phyloP scores from a whole-genome alignment of 208 protist genomes.

The Crithidia expoeki region DNA sequence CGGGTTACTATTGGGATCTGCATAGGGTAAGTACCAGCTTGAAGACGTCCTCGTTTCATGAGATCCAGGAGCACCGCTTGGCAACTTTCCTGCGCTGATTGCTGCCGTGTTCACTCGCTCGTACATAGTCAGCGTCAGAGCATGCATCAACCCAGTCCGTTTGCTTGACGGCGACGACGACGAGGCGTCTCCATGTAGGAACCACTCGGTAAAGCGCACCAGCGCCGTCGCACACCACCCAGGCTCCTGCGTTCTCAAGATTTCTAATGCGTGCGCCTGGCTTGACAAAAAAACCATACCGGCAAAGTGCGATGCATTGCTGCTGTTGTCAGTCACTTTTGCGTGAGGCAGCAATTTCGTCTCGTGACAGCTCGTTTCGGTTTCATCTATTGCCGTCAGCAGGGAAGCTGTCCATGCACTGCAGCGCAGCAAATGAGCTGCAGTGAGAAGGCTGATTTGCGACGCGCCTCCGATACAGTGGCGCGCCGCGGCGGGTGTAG shows the following conservation, averaged over 20 bases:
- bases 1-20: too few species aligned
- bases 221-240: conserved; percentile 42
- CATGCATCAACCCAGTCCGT: neutral
- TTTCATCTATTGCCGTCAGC: neutral
- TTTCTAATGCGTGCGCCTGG: conserved; percentile 12
- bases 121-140: conserved; percentile 19
- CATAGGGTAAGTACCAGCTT: too few species aligned
- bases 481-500: conserved; percentile 22
- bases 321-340: too few species aligned
- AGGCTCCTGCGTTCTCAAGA: conserved; percentile 22
- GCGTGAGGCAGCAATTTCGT: neutral
- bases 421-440: conserved; percentile 47
- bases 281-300: neutral
- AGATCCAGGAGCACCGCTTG: too few species aligned
- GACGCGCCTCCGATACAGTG: conserved; percentile 19
- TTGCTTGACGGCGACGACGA: neutral
- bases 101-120: neutral
- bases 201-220: conserved; percentile 29
- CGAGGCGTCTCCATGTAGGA: neutral
- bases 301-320: neutral
- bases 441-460: conserved; percentile 33
- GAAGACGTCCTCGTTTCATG: too few species aligned
- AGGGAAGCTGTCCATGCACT: conserved; percentile 29
- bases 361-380: too few species aligned
- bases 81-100: too few species aligned